Base-by-base conservation (phyloP, 345 rosid genomes). In the Conringia planisiliqua region DNA sequence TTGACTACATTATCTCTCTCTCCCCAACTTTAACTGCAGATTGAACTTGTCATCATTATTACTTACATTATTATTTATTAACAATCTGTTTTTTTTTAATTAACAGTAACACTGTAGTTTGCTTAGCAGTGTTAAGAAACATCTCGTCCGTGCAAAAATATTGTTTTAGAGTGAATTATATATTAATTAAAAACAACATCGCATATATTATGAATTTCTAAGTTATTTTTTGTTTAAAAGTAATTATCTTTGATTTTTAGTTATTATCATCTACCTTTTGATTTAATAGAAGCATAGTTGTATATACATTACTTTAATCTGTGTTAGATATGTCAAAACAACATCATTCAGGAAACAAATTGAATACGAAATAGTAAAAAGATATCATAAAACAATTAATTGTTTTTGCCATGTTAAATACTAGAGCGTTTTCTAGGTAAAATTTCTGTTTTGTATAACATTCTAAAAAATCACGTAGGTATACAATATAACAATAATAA, bases 1-100 rank as follows among this genome's bases (percentile, higher is more conserved):
- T 78, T 78, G 81, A 78, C 81, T 70, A 71, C 61, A 14, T 29
- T 67, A 66, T n/a, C 78, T 33, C 71, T 33, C 43, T 22, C 32
- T 18, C 18, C 16, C 10, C 32, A 17, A 51, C 62, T 67, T 74
- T 66, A 67, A 66, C 61, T 66, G 78, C 51, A 74, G 42, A 51
- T 66, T 51, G 69, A 61, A 75, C 73, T 67, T 60, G 58, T 63
- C 65, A 52, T 44, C 68, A 61, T 38, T 32, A 42, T 48, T 62
- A 60, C 36, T n/a, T 43, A 9, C 64, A 22, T 14, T 68, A n/a
- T 51, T 13, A 56, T 14, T 40, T 69, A 66, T 47, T 13, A 36
- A 24, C 16, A 38, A 39, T 35, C 42, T 50, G 27, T 26, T 36
- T 50, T 39, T 42, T 8, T 8, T 2, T 2, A 1, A 10, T 36